Base-by-base conservation (phyloP, 495 filamentous ascomycete species). In the Penicillium lividum region DNA sequence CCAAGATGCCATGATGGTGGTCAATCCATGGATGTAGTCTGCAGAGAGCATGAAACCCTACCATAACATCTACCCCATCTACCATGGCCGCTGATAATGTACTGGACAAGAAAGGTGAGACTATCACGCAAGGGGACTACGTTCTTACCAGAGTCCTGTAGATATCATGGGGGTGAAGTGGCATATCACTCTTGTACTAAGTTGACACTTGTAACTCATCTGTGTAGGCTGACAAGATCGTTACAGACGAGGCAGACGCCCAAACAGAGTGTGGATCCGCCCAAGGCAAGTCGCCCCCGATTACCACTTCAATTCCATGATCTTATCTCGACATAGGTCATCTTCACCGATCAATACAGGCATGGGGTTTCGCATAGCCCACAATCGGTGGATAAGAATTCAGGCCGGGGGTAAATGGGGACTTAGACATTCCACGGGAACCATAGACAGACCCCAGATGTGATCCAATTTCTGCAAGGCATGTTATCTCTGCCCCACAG, bases 331-430 rank as follows among this genome's bases (percentile, higher is more conserved):
- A 9, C 16, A 15, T 8, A 69, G 64, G 64, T 67, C 29, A 63
- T 73, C 34, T 68, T 65, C 40, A 63, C 42, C 3, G 64, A 73
- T 47, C 70, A 73, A 33, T 65, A 73, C 42, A 64, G 64, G 9
- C 61, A 70, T 49, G 57, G 65, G 25, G 31, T 72, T 9, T 63
- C 64, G 30, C 67, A 72, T 54, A 64, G 66, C 48, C 70, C 65
- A 11, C 56, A 29, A 25, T 62, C 63, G 6, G 42, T 66, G 34
- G 58, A 62, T 46, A 66, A 69, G 57, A 42, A 56, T 16, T 13
- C 40, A 9, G 38, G 42, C 31, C 51, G 53, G 16, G 53, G 40
- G 15, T 45, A 27, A 54, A 55, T 28, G 28, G 30, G 27, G 10
- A 55, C 36, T 28, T 55, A 55, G 22, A 42, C 46, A 31, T 31